Evolutionary conservation across 768 basidiomycete species (phyloP).

Genomic region (Russula virescens): DNA sequence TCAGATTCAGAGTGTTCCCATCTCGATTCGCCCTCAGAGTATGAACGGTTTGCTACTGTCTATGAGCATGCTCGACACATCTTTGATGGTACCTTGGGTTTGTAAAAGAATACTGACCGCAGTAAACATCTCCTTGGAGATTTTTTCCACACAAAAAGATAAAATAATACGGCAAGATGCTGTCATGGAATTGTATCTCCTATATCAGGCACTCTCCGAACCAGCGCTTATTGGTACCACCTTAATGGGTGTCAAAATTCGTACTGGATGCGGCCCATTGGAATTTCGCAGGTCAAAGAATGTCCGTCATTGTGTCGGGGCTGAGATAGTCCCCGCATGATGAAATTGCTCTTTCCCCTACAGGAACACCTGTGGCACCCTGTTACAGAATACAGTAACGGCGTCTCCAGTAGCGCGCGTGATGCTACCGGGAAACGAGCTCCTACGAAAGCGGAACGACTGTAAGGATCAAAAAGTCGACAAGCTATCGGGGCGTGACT

Average conservation of each 20-base stretch:
- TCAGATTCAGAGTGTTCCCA: neutral
- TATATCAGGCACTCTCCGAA: neutral
- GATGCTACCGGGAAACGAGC: neutral
- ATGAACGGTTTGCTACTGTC: neutral
- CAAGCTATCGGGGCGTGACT: neutral
- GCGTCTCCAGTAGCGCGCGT: neutral
- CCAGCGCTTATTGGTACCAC: neutral
- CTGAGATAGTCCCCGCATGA: neutral
- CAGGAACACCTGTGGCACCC: neutral
- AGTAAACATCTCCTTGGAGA: slow-evolving; percentile 10
- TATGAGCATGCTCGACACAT: neutral
- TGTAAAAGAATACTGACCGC: neutral
- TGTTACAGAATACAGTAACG: neutral
- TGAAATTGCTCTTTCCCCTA: neutral
- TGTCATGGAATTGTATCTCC: neutral
- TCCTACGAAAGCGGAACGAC: neutral
- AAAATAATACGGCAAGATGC: slow-evolving; percentile 1
- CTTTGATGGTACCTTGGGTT: slow-evolving; percentile 11
- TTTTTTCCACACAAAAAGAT: slow-evolving; percentile 3
- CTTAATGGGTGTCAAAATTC: neutral
- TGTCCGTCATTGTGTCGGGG: neutral
- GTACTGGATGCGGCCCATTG: neutral
- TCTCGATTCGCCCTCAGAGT: slow-evolving; percentile 1
- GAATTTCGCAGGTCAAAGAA: neutral
- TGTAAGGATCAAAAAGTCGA: neutral